Base-by-base conservation (phyloP, 1,284 basidiomycete genomes). In the Irpex lacteus region DNA sequence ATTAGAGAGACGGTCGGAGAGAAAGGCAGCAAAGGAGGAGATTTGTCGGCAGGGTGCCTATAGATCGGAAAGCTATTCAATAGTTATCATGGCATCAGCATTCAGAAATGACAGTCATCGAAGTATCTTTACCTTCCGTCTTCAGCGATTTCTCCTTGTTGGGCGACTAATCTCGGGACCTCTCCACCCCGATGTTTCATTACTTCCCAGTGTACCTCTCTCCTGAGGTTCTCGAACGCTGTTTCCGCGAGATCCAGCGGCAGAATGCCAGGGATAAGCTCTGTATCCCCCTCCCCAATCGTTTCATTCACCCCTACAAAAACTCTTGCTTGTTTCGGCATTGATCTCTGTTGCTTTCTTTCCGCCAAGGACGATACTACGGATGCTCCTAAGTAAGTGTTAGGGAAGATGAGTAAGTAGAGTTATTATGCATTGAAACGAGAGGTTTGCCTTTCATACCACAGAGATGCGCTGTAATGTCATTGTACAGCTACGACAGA, bases 151-250 rank as follows among this genome's bases (percentile, higher is more conserved):
- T 62, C 60, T 11, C 90, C 90, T 73, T 92, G 81, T 34, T 91
- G 88, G 0, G 90, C 89, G 21, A 92, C 88, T 1, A 88, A 77
- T 64, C 90, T 78, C 0, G 91, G 91, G 4, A 92, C 90, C 72
- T 91, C 88, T 3, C 90, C 90, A 85, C 90, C 91, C 75, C 87
- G 80, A 75, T 92, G 91, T 67, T 83, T 75, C 90, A 92, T 92
- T 1, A 78, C 79, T 60, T 82, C 78, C 89, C 90, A 92, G 59
- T 81, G 75, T 0, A 92, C 90, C 70, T 92, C 90, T 5, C 79
- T 73, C 64, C 75, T 78, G 64, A 91, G 67, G 3, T 75, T 80
- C 59, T 84, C 83, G 69, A 91, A 91, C 0, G 83, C 86, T 11
- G 70, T 70, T 4, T 78, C 77, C 4, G 81, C 84, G 36, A 90